Evolutionary conservation across 2,329 filamentous ascomycete species (phyloP).

Genomic region (Westerdykella aurantiaca): DNA sequence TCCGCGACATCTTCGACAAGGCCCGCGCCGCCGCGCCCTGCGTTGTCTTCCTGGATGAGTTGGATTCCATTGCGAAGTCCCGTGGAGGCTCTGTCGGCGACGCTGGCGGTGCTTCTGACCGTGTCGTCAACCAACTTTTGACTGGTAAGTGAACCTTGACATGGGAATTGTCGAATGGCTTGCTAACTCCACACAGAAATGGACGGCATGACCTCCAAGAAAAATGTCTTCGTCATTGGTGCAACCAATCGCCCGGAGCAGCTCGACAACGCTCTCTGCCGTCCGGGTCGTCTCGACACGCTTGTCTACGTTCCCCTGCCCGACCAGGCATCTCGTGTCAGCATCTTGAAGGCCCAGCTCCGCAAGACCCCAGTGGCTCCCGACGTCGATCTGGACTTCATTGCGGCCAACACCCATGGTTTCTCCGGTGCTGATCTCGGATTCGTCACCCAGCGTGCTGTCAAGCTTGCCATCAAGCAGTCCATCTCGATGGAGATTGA

Average conservation of each 20-base stretch:
- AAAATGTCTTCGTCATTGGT: slow-evolving; percentile 99
- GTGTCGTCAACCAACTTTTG: slow-evolving; percentile 98
- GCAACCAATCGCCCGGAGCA: slow-evolving; percentile 98
- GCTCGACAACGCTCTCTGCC: slow-evolving; percentile 94
- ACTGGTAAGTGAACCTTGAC: slow-evolving; percentile 60
- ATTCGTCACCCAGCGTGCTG: slow-evolving; percentile 96
- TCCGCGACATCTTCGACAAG: slow-evolving; percentile 99
- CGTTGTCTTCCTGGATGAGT: slow-evolving; percentile 96
- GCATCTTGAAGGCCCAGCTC: slow-evolving; percentile 91
- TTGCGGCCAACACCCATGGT: slow-evolving; percentile 93
- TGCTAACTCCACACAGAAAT: slow-evolving; percentile 58
- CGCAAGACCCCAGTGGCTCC: slow-evolving; percentile 90
- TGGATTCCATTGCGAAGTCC: slow-evolving; percentile 98
- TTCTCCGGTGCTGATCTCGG: slow-evolving; percentile 99
- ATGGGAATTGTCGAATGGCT: no score
- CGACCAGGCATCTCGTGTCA: slow-evolving; percentile 79
- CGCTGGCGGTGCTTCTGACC: slow-evolving; percentile 95
- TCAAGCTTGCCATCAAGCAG: slow-evolving; percentile 99
- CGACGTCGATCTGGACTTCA: slow-evolving; percentile 85
- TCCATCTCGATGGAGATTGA: slow-evolving; percentile 85
- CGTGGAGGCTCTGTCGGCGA: slow-evolving; percentile 95
- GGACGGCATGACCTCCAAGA: slow-evolving; percentile 99
- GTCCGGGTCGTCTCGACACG: slow-evolving; percentile 96
- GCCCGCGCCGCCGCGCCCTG: slow-evolving; percentile 95
- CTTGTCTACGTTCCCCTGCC: slow-evolving; percentile 97